Base-by-base conservation (phyloP, 2,329 filamentous ascomycete genomes). In the Cryphonectria parasitica region DNA sequence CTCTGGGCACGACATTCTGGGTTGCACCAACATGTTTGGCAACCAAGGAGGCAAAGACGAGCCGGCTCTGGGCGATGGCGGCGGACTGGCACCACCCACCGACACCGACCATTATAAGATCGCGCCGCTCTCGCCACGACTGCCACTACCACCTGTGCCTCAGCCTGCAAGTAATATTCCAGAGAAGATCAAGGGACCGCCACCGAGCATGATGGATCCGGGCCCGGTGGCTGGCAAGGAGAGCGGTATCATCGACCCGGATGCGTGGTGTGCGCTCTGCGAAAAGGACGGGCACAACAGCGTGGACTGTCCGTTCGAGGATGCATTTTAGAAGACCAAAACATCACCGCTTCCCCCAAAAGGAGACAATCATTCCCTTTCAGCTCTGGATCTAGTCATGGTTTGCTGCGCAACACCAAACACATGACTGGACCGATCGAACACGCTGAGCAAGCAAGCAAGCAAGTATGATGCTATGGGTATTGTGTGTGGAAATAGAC, bases 281-380 rank as follows among this genome's bases (percentile, higher is more conserved):
- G 96, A 99, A 84, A 90, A 93, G 73, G 96, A 99, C 77, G 96
- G 96, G 19, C 96, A 99, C 79, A 93, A 98, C 81, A 98, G 95
- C 77, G 95, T 97, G 72, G 94, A 97, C 80, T 97, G 95, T 81
- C 94, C 95, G 17, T 92, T 97, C 80, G 95, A 97, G 82, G 94
- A 97, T 80, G 90, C 89, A 41, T 92, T 91, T 74, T 91, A 83
- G n/a, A 39, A 11, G 36, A 34, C 3, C 3, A 6, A 34, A 34
- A 34, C 3, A 3, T 6, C 34, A 34, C 3, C 6, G 3, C 6
- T 34, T 17, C 17, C 15, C 41, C 41, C 41, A 1, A 4, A 11
- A 13, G 10, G 39, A 41, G 7, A 43, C 15, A 43, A 2, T 2
- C 13, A 43, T 17, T 2, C 13, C 25, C 10, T 22, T 11, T 45